Evolutionary conservation across 2,329 filamentous ascomycete species (phyloP).

Genomic region (Hymenoscyphus fraxineus): DNA sequence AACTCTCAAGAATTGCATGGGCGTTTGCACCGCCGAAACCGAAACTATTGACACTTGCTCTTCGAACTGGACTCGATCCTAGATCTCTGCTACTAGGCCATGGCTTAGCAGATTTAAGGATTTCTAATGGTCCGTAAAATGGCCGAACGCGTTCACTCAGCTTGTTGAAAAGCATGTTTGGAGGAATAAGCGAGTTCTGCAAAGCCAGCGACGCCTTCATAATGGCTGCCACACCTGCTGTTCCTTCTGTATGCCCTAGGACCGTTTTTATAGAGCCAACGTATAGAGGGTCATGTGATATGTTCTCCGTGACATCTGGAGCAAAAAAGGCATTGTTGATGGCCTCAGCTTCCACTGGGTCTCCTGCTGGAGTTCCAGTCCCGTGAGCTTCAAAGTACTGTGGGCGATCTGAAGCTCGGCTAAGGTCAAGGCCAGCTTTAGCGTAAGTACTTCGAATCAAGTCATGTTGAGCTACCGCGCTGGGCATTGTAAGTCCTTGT

Average conservation of each 20-base stretch:
- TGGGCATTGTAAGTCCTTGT: slow-evolving; percentile 52
- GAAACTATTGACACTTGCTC: not conserved
- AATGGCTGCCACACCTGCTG: slow-evolving; percentile 25
- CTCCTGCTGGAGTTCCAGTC: slow-evolving; percentile 20
- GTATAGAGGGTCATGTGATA: not conserved
- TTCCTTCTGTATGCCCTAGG: slow-evolving; percentile 31
- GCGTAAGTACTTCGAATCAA: slow-evolving; percentile 19
- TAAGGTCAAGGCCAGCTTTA: slow-evolving; percentile 11
- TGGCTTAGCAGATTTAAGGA: no score
- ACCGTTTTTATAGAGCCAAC: slow-evolving; percentile 28
- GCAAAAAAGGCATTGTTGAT: not conserved
- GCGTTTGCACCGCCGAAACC: not conserved
- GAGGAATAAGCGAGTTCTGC: slow-evolving; percentile 16
- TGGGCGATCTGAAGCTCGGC: no score
- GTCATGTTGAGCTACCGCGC: slow-evolving; percentile 38
- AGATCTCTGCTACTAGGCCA: no score
- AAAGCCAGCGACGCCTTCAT: slow-evolving; percentile 30
- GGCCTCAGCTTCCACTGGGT: slow-evolving; percentile 21
- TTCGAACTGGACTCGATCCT: no score
- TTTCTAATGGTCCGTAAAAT: no score
- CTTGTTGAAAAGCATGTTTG: slow-evolving; percentile 19
- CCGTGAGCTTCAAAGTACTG: slow-evolving; percentile 16
- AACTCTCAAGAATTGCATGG: not conserved
- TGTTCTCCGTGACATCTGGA: no score
- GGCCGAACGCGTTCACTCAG: not conserved